phyloP scores from a whole-genome alignment of 2,329 filamentous ascomycete species.

The Clarireedia sp. region DNA sequence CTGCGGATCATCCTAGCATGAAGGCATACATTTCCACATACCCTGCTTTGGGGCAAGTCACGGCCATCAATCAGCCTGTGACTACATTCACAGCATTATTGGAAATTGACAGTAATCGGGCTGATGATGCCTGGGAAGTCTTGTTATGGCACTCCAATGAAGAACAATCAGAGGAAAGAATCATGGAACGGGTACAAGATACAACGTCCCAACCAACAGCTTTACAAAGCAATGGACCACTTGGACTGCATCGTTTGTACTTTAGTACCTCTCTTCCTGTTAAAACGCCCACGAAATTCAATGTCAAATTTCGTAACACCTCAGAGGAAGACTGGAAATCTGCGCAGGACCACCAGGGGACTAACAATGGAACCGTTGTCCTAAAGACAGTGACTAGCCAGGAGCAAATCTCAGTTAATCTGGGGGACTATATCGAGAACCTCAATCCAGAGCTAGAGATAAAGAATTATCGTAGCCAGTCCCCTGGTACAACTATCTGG shows the following conservation, averaged over 20 bases:
- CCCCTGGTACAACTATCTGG: constrained; percentile 63
- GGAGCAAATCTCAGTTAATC: constrained; percentile 20
- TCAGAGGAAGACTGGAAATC: constrained; percentile 56
- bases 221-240: constrained; percentile 37
- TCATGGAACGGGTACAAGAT: constrained; percentile 29
- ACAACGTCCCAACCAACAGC: constrained; percentile 36
- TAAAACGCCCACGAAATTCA: constrained; percentile 50
- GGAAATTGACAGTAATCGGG: constrained; percentile 50
- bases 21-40: constrained; percentile 49
- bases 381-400: constrained; percentile 35
- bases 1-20: constrained; percentile 38
- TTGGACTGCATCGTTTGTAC: constrained; percentile 37
- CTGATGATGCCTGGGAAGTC: constrained; percentile 59
- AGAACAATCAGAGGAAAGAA: constrained; percentile 46
- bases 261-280: constrained; percentile 47
- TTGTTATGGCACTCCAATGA: constrained; percentile 63
- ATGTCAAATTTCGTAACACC: constrained; percentile 57
- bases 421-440: constrained; percentile 44
- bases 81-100: constrained; percentile 62
- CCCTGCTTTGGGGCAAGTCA: constrained; percentile 70
- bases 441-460: constrained; percentile 50
- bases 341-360: constrained; percentile 56
- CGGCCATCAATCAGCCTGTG: constrained; percentile 40
- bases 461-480: constrained; percentile 52
- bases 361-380: constrained; percentile 55